phyloP scores from a whole-genome alignment of 2,329 filamentous ascomycete genomes.

The Diaporthe nobilis region DNA sequence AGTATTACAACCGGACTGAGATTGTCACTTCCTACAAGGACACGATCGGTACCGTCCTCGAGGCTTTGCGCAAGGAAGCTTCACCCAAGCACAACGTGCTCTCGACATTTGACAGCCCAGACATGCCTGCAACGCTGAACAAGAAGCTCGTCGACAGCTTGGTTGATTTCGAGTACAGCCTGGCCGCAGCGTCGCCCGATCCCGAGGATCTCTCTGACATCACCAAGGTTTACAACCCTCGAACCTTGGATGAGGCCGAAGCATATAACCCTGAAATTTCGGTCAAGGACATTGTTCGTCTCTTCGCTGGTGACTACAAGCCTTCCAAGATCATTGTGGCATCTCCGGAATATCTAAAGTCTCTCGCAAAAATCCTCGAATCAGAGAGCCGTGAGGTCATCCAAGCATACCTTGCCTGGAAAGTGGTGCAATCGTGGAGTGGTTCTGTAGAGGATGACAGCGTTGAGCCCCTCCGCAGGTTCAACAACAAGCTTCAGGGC shows the following conservation, averaged over 20 bases:
- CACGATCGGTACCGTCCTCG: constrained; percentile 57
- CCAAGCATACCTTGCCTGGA: constrained; percentile 76
- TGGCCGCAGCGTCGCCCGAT: constrained; percentile 42
- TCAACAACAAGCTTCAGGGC: constrained; percentile 72
- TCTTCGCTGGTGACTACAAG: constrained; percentile 30
- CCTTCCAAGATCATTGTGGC: constrained; percentile 40
- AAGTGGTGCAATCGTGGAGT: constrained; percentile 73
- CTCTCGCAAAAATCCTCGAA: constrained; percentile 68
- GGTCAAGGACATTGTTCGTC: constrained; percentile 42
- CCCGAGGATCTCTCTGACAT: constrained; percentile 43
- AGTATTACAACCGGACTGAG: constrained; percentile 70
- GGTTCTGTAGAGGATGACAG: constrained; percentile 70
- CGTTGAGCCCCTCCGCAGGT: constrained; percentile 70
- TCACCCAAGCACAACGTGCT: constrained; percentile 3
- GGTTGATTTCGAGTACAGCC: constrained; percentile 44
- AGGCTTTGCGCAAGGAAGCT: constrained; percentile 41
- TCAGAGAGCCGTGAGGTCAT: constrained; percentile 65
- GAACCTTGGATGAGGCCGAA: constrained; percentile 38
- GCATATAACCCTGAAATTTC: constrained; percentile 41
- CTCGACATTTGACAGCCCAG: constrained; percentile 47
- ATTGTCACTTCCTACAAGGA: constrained; percentile 66
- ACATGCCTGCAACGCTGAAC: constrained; percentile 44
- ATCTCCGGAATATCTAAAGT: constrained; percentile 69
- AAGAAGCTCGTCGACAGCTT: constrained; percentile 48
- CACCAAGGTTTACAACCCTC: constrained; percentile 42